Percentiles rank a stretch among this genome's conserved stretches.
Evolutionary conservation across 176 grass and related monocot genomes (phyloP).

Genomic region (Bromus sterilis): DNA sequence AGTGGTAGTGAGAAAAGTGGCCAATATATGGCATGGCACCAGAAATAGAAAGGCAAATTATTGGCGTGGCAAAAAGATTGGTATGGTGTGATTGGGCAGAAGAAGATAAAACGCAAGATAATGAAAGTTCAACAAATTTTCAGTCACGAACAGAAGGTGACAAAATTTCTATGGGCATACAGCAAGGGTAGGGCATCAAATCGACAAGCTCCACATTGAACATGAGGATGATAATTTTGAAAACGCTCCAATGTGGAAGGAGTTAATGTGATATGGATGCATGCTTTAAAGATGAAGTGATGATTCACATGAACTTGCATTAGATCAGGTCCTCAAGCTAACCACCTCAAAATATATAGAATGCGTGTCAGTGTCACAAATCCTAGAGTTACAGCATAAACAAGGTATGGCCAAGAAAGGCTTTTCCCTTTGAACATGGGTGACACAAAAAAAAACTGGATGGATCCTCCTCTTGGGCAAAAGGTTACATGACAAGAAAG

Average conservation of each 20-base stretch:
- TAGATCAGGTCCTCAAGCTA: neutral
- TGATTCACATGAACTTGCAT: neutral
- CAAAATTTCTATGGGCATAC: neutral
- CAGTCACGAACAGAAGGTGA: neutral
- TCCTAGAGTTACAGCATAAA: slow-evolving; percentile 14
- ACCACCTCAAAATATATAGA: neutral
- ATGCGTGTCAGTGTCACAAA: neutral
- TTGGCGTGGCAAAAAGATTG: neutral
- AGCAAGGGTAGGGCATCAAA: neutral
- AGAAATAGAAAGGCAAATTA: neutral
- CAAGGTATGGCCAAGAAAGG: neutral
- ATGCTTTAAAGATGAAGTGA: neutral
- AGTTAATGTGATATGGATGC: neutral
- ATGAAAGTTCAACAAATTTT: neutral
- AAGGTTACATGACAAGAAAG: neutral
- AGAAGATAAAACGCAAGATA: neutral
- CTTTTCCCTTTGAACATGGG: neutral
- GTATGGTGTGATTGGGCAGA: too few relatives aligned
- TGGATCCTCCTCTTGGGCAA: slow-evolving; percentile 1
- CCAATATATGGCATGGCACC: neutral
- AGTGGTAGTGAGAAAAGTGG: neutral
- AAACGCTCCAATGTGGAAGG: too few relatives aligned
- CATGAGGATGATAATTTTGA: neutral
- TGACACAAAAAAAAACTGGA: slow-evolving; percentile 11
- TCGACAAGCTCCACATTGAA: neutral